Evolutionary conservation across 805 yeast genomes (phyloP).

Genomic region (Pichia eremophila): DNA sequence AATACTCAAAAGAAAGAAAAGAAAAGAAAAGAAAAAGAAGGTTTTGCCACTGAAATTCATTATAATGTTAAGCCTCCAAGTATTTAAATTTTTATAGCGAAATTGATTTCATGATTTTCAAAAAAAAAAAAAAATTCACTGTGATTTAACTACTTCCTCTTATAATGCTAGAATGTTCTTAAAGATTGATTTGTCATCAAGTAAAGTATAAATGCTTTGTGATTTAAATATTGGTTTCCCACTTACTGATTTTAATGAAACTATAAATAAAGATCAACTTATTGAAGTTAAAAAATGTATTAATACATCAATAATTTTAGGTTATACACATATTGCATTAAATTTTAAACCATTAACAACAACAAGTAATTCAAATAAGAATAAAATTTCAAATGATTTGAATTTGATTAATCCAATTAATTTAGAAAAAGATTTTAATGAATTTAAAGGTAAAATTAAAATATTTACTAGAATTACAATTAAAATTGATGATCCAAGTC

Average conservation of each 20-base stretch:
- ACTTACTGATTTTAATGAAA: constrained; percentile 33
- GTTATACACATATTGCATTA: constrained; percentile 70
- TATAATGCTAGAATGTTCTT: neutral
- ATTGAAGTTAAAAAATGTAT: constrained; percentile 39
- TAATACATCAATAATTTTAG: constrained; percentile 45
- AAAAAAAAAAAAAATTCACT: too few species aligned
- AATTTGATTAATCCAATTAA: constrained; percentile 35
- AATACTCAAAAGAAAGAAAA: too few species aligned
- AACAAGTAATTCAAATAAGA: constrained; percentile 33
- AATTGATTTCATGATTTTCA: too few species aligned
- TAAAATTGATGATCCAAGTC: constrained; percentile 66
- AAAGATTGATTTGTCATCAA: neutral
- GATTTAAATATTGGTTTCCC: constrained; percentile 78
- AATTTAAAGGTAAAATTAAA: constrained; percentile 30
- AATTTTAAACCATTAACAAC: constrained; percentile 35
- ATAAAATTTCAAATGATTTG: constrained; percentile 41
- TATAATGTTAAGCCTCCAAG: neutral
- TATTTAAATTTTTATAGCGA: too few species aligned
- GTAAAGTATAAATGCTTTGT: constrained; percentile 31
- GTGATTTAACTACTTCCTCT: too few species aligned
- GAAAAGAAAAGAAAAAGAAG: neutral
- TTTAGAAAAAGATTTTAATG: constrained; percentile 22
- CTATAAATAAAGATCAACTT: constrained; percentile 35
- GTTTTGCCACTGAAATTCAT: neutral
- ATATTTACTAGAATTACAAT: constrained; percentile 68